Percentiles rank a stretch among this genome's conserved stretches.
Evolutionary conservation across 2,329 filamentous ascomycete genomes (phyloP).

Genomic region (Nannizzia gypsea): DNA sequence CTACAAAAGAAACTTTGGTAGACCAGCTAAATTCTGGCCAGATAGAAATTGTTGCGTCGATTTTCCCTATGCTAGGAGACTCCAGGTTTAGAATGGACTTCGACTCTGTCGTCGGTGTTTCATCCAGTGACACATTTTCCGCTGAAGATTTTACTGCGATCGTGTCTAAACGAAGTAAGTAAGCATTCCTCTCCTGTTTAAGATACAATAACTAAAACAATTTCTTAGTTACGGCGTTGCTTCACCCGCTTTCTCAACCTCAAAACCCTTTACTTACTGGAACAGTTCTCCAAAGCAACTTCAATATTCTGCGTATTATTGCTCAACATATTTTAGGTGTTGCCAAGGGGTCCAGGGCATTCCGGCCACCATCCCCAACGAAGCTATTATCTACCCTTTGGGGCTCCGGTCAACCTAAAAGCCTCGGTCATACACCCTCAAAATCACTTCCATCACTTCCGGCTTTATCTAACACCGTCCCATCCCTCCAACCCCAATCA

Average conservation of each 20-base stretch:
- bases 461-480: constrained; percentile 31
- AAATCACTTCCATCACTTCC: constrained; percentile 28
- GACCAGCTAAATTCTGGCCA: constrained; percentile 24
- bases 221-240: constrained; percentile 54
- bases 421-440: constrained; percentile 22
- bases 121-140: constrained; percentile 62
- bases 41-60: constrained; percentile 49
- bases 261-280: constrained; percentile 39
- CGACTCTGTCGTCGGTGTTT: constrained; percentile 55
- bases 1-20: constrained; percentile 20
- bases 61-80: constrained; percentile 54
- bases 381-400: constrained; percentile 81
- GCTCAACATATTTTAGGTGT: constrained; percentile 51
- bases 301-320: constrained; percentile 61
- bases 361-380: constrained; percentile 72
- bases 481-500: constrained; percentile 32
- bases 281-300: constrained; percentile 64
- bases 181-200: neutral
- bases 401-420: constrained; percentile 41
- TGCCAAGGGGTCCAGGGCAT: constrained; percentile 48
- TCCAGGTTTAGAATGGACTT: constrained; percentile 44
- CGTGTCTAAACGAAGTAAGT: constrained; percentile 60
- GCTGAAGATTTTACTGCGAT: constrained; percentile 62
- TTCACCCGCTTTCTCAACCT: constrained; percentile 58
- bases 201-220: neutral